Conservation (phyloP, 345 rosid genomes). For the Citrus australasica region DNA sequence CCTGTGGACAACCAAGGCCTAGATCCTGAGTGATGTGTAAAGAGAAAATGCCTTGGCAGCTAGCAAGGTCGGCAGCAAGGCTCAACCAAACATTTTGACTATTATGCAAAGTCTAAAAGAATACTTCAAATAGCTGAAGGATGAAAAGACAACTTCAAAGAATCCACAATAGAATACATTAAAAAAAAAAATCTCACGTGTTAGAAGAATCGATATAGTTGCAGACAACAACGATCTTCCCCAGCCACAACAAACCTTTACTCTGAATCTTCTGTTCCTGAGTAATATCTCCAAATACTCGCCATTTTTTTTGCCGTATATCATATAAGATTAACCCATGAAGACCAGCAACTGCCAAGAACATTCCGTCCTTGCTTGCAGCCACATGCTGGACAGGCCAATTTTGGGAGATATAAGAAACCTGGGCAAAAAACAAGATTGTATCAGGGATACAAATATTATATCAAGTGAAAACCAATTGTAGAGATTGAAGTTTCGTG, state of each 20-base stretch:
- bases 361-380: constrained; percentile 95
- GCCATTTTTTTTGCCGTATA: constrained; percentile 80
- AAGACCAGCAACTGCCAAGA: constrained; percentile 91
- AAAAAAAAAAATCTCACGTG: constrained; percentile 46
- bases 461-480: constrained; percentile 16
- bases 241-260: constrained; percentile 93
- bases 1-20: background rate
- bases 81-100: background rate
- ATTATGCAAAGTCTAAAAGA: background rate
- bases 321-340: constrained; percentile 91
- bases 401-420: constrained; percentile 81
- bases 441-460: constrained; percentile 23
- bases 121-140: background rate
- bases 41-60: background rate
- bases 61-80: background rate
- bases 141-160: background rate
- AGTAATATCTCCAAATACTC: constrained; percentile 91
- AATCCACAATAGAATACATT: constrained; percentile 8
- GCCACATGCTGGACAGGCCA: constrained; percentile 99
- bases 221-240: constrained; percentile 91
- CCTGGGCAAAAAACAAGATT: constrained; percentile 48
- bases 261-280: constrained; percentile 96
- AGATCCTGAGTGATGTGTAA: constrained; percentile 2
- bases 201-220: constrained; percentile 75
- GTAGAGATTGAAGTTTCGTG: constrained; percentile 11